Evolutionary conservation across 306 rosid species (phyloP).

Genomic region (Carpinus fangiana): DNA sequence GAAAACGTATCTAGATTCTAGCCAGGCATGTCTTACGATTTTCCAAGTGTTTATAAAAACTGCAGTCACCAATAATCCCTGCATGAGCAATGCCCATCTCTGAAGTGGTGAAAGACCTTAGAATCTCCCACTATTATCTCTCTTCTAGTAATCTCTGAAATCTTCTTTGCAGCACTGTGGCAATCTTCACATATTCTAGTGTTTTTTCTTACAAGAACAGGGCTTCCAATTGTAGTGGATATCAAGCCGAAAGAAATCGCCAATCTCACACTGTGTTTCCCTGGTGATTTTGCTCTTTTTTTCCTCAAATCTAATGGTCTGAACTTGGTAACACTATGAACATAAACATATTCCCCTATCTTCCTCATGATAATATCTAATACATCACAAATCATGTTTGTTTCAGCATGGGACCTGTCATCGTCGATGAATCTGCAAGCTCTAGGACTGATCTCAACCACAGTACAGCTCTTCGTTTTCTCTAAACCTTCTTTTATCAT

Average conservation of each 20-base stretch:
- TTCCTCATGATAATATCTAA: constrained; percentile 36
- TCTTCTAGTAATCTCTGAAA: constrained; percentile 39
- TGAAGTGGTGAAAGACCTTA: constrained; percentile 60
- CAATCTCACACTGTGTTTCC: constrained; percentile 55
- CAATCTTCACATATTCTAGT: constrained; percentile 60
- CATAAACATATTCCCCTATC: constrained; percentile 24
- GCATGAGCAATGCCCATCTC: constrained; percentile 55
- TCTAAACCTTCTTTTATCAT: constrained; percentile 43
- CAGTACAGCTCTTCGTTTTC: constrained; percentile 44
- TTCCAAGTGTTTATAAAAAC: neutral
- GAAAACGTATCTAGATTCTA: neutral
- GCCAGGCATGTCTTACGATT: neutral
- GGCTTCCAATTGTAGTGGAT: constrained; percentile 46
- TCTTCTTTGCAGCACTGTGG: constrained; percentile 45
- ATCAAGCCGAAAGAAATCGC: constrained; percentile 61
- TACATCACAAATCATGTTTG: constrained; percentile 41
- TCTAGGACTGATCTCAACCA: constrained; percentile 35
- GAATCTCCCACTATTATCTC: constrained; percentile 57
- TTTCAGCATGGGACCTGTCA: constrained; percentile 42
- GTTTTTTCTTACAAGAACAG: constrained; percentile 55
- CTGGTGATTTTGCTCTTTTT: constrained; percentile 30
- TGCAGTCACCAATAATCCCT: constrained; percentile 52
- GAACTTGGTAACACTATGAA: constrained; percentile 37
- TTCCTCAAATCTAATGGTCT: constrained; percentile 40
- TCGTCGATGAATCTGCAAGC: constrained; percentile 39